These are phyloP conservation scores for Fusarium setosum DNA, from an alignment of 2,329 filamentous ascomycete species.

Conservation along the genomic window DNA sequence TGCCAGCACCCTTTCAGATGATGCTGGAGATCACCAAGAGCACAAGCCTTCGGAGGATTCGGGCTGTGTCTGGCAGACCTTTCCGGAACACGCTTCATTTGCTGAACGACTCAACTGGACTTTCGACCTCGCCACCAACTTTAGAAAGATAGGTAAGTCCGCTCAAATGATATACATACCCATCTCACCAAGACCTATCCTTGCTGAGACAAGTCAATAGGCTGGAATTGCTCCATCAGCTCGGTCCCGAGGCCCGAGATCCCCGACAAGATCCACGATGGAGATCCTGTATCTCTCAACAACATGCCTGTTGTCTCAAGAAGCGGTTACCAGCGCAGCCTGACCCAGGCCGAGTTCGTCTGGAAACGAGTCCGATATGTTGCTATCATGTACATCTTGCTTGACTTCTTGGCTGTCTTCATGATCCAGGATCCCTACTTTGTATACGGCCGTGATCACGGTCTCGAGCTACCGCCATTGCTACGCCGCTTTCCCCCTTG, in stretches of 20 bases:
- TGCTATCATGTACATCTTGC: constrained; percentile 69
- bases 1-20: background rate
- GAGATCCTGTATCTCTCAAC: constrained; percentile 54
- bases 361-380: constrained; percentile 57
- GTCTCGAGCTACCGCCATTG: constrained; percentile 53
- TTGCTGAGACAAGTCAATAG: constrained; percentile 43
- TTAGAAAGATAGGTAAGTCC: constrained; percentile 65
- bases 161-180: background rate
- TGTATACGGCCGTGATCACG: constrained; percentile 59
- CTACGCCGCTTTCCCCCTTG: constrained; percentile 54
- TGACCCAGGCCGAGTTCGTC: constrained; percentile 58
- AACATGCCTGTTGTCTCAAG: constrained; percentile 55
- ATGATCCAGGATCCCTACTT: constrained; percentile 87
- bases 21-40: background rate
- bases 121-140: constrained; percentile 64
- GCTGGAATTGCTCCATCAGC: constrained; percentile 68
- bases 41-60: constrained; percentile 41
- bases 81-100: constrained; percentile 62
- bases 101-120: constrained; percentile 65
- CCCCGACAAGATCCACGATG: constrained; percentile 46
- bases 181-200: background rate
- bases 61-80: constrained; percentile 71
- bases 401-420: constrained; percentile 77
- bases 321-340: constrained; percentile 58
- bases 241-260: constrained; percentile 60